Conservation (phyloP, 2,329 filamentous ascomycete genomes). For the Colletotrichum cuscutae region DNA sequence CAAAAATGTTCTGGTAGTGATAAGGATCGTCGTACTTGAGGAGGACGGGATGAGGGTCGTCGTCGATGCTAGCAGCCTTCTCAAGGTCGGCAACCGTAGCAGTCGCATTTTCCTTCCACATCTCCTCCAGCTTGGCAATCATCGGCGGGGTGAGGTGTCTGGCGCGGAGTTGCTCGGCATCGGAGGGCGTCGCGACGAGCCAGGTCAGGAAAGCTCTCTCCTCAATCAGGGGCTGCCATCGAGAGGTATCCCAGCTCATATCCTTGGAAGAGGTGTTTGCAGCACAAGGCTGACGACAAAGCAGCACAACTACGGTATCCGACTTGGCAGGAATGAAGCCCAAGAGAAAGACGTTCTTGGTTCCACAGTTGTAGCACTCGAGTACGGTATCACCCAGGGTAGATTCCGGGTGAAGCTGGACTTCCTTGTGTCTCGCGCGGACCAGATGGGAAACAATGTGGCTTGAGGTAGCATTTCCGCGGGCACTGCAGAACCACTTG, state of each 20-base stretch:
- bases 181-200: constrained; percentile 89
- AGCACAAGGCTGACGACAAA: constrained; percentile 96
- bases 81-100: constrained; percentile 93
- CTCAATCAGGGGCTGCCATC: constrained; percentile 97
- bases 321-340: constrained; percentile 99
- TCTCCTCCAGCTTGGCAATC: constrained; percentile 95
- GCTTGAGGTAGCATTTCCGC: constrained; percentile 94
- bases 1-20: constrained; percentile 99
- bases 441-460: constrained; percentile 99
- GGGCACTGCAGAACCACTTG: constrained; percentile 99
- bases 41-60: constrained; percentile 92
- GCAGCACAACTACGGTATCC: constrained; percentile 94
- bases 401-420: constrained; percentile 93
- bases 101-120: constrained; percentile 95
- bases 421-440: constrained; percentile 97
- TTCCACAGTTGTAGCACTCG: constrained; percentile 99
- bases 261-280: constrained; percentile 96
- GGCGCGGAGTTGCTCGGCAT: constrained; percentile 95
- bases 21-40: constrained; percentile 97
- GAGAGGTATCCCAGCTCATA: constrained; percentile 99
- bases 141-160: constrained; percentile 92
- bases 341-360: constrained; percentile 98
- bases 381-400: constrained; percentile 94
- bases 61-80: constrained; percentile 90
- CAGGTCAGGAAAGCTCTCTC: constrained; percentile 94